These are phyloP conservation scores for Solanum verrucosum DNA, from an alignment of 257 asterid species.

Conservation along the genomic window DNA sequence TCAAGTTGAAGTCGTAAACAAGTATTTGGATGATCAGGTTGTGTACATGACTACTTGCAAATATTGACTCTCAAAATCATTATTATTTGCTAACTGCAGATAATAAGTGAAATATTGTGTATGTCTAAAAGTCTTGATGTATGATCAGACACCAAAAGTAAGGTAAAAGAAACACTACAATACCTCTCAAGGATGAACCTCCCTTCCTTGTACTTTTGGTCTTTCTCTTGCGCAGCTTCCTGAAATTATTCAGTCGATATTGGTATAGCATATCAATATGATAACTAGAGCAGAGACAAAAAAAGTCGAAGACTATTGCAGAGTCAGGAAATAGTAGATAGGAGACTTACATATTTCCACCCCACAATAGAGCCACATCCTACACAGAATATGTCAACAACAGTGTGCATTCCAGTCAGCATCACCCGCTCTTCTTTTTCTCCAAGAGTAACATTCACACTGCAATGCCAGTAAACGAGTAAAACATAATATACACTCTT, in stretches of 20 bases:
- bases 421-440: slow-evolving; percentile 65
- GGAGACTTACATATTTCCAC: slow-evolving; percentile 73
- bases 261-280: not conserved
- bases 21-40: not conserved
- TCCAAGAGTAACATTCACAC: slow-evolving; percentile 72
- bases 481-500: not conserved
- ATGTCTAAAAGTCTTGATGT: not conserved
- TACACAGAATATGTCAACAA: slow-evolving; percentile 71
- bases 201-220: slow-evolving; percentile 75
- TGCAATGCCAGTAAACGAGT: not conserved
- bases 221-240: slow-evolving; percentile 54
- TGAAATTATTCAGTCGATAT: slow-evolving; percentile 4
- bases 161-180: not conserved
- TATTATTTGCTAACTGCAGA: not conserved
- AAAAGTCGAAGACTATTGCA: not conserved
- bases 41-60: not conserved
- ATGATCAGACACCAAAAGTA: not conserved
- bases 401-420: slow-evolving; percentile 80
- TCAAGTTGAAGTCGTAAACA: not conserved
- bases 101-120: not conserved
- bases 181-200: slow-evolving; percentile 80
- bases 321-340: not conserved
- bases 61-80: not conserved
- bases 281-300: not conserved
- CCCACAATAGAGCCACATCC: slow-evolving; percentile 84